Percentiles rank a stretch among this genome's conserved stretches.
phyloP scores from a whole-genome alignment of 345 rosid species.

The Brassica juncea region DNA sequence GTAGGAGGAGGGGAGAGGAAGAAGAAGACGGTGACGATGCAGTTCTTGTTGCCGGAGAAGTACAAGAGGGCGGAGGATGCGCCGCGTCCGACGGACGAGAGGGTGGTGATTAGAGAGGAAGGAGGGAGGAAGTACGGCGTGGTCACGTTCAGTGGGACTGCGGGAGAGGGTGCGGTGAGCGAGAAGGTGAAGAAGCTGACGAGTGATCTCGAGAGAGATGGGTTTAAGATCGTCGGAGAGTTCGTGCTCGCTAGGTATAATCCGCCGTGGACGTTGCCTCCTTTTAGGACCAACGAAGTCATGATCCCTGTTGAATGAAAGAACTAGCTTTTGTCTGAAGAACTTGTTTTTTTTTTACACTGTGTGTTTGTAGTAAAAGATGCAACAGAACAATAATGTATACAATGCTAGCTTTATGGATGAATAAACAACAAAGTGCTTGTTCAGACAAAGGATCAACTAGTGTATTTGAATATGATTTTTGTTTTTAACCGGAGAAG shows the following conservation, averaged over 20 bases:
- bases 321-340: slow-evolving; percentile 9
- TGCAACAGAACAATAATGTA: slow-evolving; percentile 14
- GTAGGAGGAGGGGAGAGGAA: slow-evolving; percentile 28
- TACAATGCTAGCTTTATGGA: neutral
- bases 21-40: slow-evolving; percentile 73
- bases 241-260: slow-evolving; percentile 76
- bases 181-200: slow-evolving; percentile 71
- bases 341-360: neutral
- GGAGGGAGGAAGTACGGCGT: slow-evolving; percentile 75
- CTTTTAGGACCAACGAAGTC: slow-evolving; percentile 76
- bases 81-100: slow-evolving; percentile 81
- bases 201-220: slow-evolving; percentile 68
- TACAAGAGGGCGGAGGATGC: slow-evolving; percentile 78
- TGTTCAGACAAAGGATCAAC: neutral
- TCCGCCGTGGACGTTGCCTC: slow-evolving; percentile 87
- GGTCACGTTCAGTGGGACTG: slow-evolving; percentile 66
- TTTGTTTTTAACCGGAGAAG: slow-evolving; percentile 34
- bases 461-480: neutral
- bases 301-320: slow-evolving; percentile 72
- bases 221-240: slow-evolving; percentile 64
- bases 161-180: slow-evolving; percentile 60
- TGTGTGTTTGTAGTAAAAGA: neutral
- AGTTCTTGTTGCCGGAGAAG: slow-evolving; percentile 71
- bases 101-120: slow-evolving; percentile 71
- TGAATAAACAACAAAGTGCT: neutral